A percentile compares a stretch with the other conserved stretches of the same genome.
These are phyloP conservation scores for Cadophora luteo-olivacea DNA, from an alignment of 2,329 filamentous ascomycete genomes.

Conservation along the genomic window DNA sequence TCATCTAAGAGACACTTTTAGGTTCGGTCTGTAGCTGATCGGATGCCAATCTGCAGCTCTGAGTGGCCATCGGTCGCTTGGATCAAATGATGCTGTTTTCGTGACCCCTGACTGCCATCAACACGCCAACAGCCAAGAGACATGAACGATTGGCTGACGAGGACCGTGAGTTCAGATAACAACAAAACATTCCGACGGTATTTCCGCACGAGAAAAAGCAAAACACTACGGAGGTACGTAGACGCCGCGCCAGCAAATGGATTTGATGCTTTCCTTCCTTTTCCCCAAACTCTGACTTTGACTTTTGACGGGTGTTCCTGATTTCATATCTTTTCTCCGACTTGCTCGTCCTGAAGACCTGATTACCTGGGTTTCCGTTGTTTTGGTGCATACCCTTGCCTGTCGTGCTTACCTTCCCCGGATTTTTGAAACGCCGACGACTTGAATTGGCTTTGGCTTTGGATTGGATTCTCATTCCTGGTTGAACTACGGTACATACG, in stretches of 20 bases:
- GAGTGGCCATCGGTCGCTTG: slow-evolving; percentile 3
- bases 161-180: slow-evolving; percentile 24
- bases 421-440: slow-evolving; percentile 40
- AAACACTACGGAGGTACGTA: slow-evolving; percentile 14
- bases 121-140: slow-evolving; percentile 10
- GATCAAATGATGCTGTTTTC: slow-evolving; percentile 15
- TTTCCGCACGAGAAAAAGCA: slow-evolving; percentile 21
- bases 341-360: neutral
- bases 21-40: neutral
- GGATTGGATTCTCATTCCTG: slow-evolving; percentile 11
- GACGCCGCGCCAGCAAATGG: slow-evolving; percentile 14
- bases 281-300: neutral
- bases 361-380: slow-evolving; percentile 15
- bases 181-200: slow-evolving; percentile 27
- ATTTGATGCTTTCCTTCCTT: neutral
- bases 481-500: neutral
- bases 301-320: slow-evolving; percentile 1
- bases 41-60: neutral
- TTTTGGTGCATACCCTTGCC: slow-evolving; percentile 23
- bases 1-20: neutral
- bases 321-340: neutral
- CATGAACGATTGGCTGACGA: slow-evolving; percentile 31
- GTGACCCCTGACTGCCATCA: slow-evolving; percentile 14
- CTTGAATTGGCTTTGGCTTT: slow-evolving; percentile 3
- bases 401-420: slow-evolving; percentile 40